Conservation (phyloP, 2,329 filamentous ascomycete species). For the Proliferodiscus dingleyae region DNA sequence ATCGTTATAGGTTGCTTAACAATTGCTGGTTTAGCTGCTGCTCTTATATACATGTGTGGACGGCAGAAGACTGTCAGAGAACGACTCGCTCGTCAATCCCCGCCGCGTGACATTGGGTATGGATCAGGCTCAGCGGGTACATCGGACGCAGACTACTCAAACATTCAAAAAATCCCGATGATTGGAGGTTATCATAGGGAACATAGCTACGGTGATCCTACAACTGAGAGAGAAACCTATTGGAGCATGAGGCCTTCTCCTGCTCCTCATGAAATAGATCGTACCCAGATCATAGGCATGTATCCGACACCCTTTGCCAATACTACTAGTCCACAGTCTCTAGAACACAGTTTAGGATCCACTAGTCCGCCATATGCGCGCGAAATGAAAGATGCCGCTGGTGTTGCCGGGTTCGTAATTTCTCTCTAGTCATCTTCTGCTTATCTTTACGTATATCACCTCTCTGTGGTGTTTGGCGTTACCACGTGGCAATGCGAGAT, state of each 20-base stretch:
- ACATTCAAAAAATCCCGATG: conserved; percentile 16
- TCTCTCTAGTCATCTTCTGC: background rate
- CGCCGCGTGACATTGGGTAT: conserved; percentile 12
- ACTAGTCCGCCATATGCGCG: conserved; percentile 15
- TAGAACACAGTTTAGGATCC: conserved; percentile 9
- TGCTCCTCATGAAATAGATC: conserved; percentile 13
- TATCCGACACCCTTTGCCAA: conserved; percentile 3
- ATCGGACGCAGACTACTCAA: conserved; percentile 21
- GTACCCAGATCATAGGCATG: conserved; percentile 16
- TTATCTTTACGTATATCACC: background rate
- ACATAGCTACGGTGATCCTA: background rate
- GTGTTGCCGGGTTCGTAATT: conserved; percentile 9
- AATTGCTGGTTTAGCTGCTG: conserved; percentile 40
- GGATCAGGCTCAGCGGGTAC: conserved; percentile 14
- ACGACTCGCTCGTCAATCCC: conserved; percentile 8
- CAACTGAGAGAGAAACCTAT: conserved; percentile 11
- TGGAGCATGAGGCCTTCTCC: conserved; percentile 18
- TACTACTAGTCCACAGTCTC: conserved; percentile 1
- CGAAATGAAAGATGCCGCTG: conserved; percentile 11
- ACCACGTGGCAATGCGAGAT: no score
- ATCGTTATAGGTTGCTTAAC: conserved; percentile 46
- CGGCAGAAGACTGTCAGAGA: conserved; percentile 20
- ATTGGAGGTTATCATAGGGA: conserved; percentile 1
- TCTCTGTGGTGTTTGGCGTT: no score
- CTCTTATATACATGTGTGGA: conserved; percentile 45